Evolutionary conservation across 1,284 basidiomycete species (phyloP).

Genomic region (Cystobasidiaceae sp.): DNA sequence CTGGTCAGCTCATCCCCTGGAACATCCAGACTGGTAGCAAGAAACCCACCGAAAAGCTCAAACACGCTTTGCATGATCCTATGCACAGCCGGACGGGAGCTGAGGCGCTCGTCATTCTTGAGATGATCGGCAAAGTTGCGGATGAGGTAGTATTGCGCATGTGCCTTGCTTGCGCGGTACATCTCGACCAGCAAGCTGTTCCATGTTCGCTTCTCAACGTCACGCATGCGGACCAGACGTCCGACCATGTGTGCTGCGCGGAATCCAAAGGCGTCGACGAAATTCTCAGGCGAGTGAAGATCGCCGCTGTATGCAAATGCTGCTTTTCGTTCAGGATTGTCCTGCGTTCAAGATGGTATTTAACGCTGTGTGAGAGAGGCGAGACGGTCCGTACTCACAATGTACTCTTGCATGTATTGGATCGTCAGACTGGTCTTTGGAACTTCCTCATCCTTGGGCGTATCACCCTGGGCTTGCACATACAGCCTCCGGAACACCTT

Average conservation of each 20-base stretch:
- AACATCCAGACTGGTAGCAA: neutral
- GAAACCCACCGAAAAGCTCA: constrained; percentile 39
- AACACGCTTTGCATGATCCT: constrained; percentile 46
- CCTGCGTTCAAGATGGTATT: neutral
- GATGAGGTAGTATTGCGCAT: constrained; percentile 44
- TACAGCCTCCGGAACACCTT: constrained; percentile 41
- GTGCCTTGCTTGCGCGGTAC: constrained; percentile 45
- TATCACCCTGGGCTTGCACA: constrained; percentile 31
- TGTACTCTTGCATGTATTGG: neutral
- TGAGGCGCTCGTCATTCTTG: constrained; percentile 46
- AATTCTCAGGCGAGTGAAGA: constrained; percentile 44
- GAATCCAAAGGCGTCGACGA: constrained; percentile 48
- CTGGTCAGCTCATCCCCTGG: neutral
- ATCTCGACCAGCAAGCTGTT: constrained; percentile 48
- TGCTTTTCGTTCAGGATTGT: constrained; percentile 37
- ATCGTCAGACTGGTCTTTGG: constrained; percentile 27
- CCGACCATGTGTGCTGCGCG: constrained; percentile 47
- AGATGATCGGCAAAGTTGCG: constrained; percentile 48
- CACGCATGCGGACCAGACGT: constrained; percentile 46
- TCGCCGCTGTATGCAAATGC: constrained; percentile 40
- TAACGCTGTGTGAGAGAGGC: neutral
- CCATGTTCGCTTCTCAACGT: constrained; percentile 47
- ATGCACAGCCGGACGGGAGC: constrained; percentile 45
- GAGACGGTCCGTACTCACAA: neutral
- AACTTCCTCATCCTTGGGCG: neutral